A percentile compares a stretch with the other conserved stretches of the same genome.
Conservation (phyloP, 75 land plant genomes). For the Gnetum montanum region DNA sequence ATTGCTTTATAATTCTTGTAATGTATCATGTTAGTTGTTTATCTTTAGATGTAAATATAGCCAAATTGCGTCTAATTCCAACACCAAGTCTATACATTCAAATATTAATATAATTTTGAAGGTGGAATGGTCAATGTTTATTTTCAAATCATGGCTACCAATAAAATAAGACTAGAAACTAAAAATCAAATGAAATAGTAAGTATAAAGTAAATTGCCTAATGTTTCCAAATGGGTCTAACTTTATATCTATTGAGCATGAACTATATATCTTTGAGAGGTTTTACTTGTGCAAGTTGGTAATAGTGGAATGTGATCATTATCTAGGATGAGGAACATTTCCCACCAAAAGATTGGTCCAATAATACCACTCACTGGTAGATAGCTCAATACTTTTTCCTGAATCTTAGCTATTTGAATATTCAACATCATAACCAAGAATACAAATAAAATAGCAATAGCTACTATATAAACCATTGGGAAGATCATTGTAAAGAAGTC, state of each 20-base stretch:
- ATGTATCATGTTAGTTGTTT: too few species aligned
- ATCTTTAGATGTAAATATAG: too few species aligned
- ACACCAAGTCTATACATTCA: too few species aligned
- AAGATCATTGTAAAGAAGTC: constrained; percentile 1
- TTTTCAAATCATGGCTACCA: too few species aligned
- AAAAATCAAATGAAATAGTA: constrained; percentile 1
- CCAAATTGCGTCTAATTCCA: too few species aligned
- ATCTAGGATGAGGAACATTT: too few species aligned
- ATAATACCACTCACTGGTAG: constrained; percentile 7
- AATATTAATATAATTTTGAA: too few species aligned
- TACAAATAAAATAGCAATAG: background rate
- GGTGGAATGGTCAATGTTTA: too few species aligned
- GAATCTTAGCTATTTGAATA: constrained; percentile 11
- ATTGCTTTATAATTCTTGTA: too few species aligned
- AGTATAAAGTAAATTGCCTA: constrained; percentile 1
- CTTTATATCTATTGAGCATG: constrained; percentile 7
- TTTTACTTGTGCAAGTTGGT: too few species aligned
- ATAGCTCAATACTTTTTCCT: constrained; percentile 9
- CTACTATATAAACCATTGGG: constrained; percentile 3
- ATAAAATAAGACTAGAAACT: too few species aligned
- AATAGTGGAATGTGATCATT: too few species aligned
- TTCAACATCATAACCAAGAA: constrained; percentile 3
- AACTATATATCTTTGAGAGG: constrained; percentile 5
- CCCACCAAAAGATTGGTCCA: constrained; percentile 8
- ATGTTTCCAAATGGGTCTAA: constrained; percentile 13